phyloP scores from a whole-genome alignment of 306 rosid species.

The Vicia villosa region DNA sequence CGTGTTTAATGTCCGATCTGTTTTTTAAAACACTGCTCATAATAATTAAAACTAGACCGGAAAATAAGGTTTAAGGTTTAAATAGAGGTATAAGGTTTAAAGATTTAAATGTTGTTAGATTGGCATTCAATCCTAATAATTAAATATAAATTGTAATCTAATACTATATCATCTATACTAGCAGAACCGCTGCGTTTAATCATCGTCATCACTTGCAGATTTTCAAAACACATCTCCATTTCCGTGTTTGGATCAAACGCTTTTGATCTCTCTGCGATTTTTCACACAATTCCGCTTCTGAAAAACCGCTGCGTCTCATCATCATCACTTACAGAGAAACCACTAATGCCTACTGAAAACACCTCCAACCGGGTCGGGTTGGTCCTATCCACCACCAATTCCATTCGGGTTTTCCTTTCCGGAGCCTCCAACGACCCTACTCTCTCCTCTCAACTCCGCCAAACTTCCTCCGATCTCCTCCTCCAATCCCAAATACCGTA shows the following conservation, averaged over 20 bases:
- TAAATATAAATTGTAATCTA: no score
- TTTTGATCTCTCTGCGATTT: conserved; percentile 32
- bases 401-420: conserved; percentile 55
- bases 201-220: no score
- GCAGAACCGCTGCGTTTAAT: no score
- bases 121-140: no score
- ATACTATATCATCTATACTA: no score
- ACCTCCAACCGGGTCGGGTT: conserved; percentile 50
- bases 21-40: no score
- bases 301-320: no score
- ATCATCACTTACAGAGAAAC: conserved; percentile 2
- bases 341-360: conserved; percentile 24
- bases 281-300: conserved; percentile 49
- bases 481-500: conserved; percentile 51
- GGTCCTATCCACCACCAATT: conserved; percentile 49
- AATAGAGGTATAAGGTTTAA: no score
- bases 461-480: conserved; percentile 56
- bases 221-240: conserved; percentile 39
- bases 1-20: no score
- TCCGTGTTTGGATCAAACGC: conserved; percentile 43
- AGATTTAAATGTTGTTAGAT: no score
- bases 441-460: conserved; percentile 61
- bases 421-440: conserved; percentile 50
- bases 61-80: no score
- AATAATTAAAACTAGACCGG: no score